A percentile compares a stretch with the other conserved stretches of the same genome.
Conservation (phyloP, 129 eudicot species). For the Saussurea involucrata region DNA sequence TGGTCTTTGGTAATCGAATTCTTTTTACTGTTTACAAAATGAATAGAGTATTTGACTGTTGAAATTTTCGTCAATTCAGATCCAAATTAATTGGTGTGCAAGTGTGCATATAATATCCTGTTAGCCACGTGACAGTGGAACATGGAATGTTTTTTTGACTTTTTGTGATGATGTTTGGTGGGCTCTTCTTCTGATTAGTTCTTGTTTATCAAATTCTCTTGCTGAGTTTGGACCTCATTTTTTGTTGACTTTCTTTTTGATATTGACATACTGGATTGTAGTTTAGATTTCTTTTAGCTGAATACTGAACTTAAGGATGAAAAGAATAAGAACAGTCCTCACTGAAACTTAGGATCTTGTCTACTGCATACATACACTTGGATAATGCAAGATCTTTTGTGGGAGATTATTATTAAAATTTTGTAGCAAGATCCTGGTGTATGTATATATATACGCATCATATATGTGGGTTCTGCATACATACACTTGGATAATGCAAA, state of each 20-base stretch:
- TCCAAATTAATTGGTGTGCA: constrained; percentile 17
- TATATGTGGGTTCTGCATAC: not conserved
- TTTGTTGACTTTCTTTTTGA: constrained; percentile 28
- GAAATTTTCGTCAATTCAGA: constrained; percentile 1
- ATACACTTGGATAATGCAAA: not conserved
- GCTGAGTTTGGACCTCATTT: constrained; percentile 17
- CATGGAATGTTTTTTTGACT: constrained; percentile 33
- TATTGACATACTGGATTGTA: not conserved
- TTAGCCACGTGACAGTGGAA: constrained; percentile 30
- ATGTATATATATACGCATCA: not conserved
- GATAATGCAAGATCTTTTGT: not conserved
- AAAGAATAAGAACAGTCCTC: constrained; percentile 13
- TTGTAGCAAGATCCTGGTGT: not conserved
- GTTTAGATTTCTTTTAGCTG: not conserved
- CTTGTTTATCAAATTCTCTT: constrained; percentile 7
- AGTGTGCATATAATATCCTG: constrained; percentile 9
- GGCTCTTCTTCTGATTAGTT: constrained; percentile 20
- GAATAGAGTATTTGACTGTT: constrained; percentile 1
- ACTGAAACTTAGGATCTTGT: constrained; percentile 34
- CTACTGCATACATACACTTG: too few species aligned
- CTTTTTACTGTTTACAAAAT: not conserved
- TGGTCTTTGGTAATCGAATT: not conserved
- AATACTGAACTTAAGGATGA: not conserved
- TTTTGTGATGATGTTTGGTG: constrained; percentile 25
- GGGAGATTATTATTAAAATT: not conserved